Conservation (phyloP, 2,329 filamentous ascomycete species). For the Plectosphaerella sp. region DNA sequence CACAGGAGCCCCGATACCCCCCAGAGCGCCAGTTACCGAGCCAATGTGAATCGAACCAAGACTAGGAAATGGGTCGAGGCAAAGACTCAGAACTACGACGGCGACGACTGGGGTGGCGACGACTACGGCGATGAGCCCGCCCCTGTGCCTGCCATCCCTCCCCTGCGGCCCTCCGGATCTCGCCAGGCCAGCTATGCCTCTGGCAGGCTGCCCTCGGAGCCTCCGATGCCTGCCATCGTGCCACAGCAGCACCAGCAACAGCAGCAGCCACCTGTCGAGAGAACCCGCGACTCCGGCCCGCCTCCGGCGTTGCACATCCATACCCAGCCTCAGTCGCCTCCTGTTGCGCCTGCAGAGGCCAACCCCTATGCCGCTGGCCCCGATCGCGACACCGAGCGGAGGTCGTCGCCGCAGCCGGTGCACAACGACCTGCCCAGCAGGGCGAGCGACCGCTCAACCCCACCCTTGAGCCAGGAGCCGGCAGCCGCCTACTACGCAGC, state of each 20-base stretch:
- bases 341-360: not conserved
- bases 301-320: slow-evolving; percentile 25
- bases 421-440: too few species aligned
- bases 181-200: slow-evolving; percentile 18
- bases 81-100: slow-evolving; percentile 80
- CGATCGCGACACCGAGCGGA: not conserved
- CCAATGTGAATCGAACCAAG: slow-evolving; percentile 84
- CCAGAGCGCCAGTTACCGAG: slow-evolving; percentile 54
- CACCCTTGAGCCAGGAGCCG: too few species aligned
- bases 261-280: not conserved
- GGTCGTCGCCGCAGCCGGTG: not conserved
- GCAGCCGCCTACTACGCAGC: too few species aligned
- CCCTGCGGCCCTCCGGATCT: slow-evolving; percentile 9
- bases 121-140: slow-evolving; percentile 51
- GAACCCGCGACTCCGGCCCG: slow-evolving; percentile 17
- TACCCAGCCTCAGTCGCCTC: slow-evolving; percentile 13
- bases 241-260: not conserved
- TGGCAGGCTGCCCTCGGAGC: slow-evolving; percentile 24
- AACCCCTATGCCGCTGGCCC: not conserved
- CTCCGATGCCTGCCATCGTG: slow-evolving; percentile 12
- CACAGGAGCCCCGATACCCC: slow-evolving; percentile 12
- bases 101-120: slow-evolving; percentile 85
- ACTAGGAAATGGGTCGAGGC: slow-evolving; percentile 95
- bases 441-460: too few species aligned
- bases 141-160: slow-evolving; percentile 27